Evolutionary conservation across 192 early-diverging fungal species (phyloP).

Genomic region (Coemansia sp.): DNA sequence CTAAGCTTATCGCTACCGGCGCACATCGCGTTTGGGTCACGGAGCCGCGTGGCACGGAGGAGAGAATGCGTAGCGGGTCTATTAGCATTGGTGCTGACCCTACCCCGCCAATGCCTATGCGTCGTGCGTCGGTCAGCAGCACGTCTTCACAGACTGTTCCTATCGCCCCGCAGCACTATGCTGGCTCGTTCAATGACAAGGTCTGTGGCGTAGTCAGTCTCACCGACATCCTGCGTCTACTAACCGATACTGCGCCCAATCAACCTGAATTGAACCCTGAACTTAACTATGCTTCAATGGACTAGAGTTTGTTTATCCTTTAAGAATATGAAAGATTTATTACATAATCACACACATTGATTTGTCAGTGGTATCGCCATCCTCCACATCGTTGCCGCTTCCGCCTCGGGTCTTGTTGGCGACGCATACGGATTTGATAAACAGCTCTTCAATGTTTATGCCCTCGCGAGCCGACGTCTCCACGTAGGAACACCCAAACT

Average conservation of each 20-base stretch:
- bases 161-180: conserved; percentile 25
- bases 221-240: conserved; percentile 74
- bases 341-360: conserved; percentile 49
- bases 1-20: conserved; percentile 78
- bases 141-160: conserved; percentile 45
- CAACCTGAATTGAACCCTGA: conserved; percentile 19
- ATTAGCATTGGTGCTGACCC: background rate
- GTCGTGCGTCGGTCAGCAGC: conserved; percentile 43
- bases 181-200: conserved; percentile 40
- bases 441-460: conserved; percentile 73
- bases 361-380: conserved; percentile 20
- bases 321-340: background rate
- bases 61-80: background rate
- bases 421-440: conserved; percentile 39
- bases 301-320: conserved; percentile 10
- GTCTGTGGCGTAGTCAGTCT: conserved; percentile 73
- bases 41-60: conserved; percentile 12
- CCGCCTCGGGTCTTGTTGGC: conserved; percentile 35
- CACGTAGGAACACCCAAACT: conserved; percentile 84
- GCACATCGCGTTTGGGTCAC: conserved; percentile 83
- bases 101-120: conserved; percentile 7
- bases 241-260: conserved; percentile 49
- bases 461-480: conserved; percentile 94
- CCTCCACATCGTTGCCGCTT: conserved; percentile 12
- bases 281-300: conserved; percentile 53